phyloP scores from a whole-genome alignment of 148 eudicot genomes.

The Diospyros lotus region DNA sequence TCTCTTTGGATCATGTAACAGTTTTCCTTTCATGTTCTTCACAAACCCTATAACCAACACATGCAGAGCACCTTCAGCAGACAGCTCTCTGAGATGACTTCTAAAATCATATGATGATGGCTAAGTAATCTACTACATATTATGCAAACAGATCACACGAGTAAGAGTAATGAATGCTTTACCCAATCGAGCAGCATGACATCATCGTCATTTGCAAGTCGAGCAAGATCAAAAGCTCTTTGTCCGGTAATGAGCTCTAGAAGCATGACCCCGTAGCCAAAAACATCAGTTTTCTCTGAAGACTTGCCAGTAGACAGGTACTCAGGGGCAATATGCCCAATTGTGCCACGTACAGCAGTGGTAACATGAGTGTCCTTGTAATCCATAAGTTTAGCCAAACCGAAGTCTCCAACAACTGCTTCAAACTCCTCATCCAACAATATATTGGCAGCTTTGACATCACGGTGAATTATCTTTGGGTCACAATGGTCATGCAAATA shows the following conservation, averaged over 20 bases:
- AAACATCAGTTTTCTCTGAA: slow-evolving; percentile 62
- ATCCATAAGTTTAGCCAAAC: slow-evolving; percentile 61
- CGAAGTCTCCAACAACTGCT: slow-evolving; percentile 67
- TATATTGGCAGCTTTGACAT: slow-evolving; percentile 67
- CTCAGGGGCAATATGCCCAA: slow-evolving; percentile 70
- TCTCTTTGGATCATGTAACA: neutral
- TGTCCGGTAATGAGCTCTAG: slow-evolving; percentile 66
- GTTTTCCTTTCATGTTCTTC: neutral
- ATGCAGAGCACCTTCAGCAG: neutral
- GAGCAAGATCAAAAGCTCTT: slow-evolving; percentile 61
- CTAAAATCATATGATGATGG: neutral
- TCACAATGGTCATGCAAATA: slow-evolving; percentile 60
- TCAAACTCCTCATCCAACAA: slow-evolving; percentile 67
- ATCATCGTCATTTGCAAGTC: slow-evolving; percentile 54
- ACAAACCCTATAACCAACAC: neutral
- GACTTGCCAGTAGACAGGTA: slow-evolving; percentile 56
- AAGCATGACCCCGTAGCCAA: slow-evolving; percentile 68
- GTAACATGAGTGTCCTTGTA: slow-evolving; percentile 64
- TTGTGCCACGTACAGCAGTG: slow-evolving; percentile 57
- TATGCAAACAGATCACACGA: neutral
- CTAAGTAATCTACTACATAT: neutral
- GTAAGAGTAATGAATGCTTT: slow-evolving; percentile 14
- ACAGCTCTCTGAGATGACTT: neutral
- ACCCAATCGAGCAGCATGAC: slow-evolving; percentile 67
- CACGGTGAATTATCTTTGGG: slow-evolving; percentile 64